Evolutionary conservation across 225 moss, liverwort and hornwort species (phyloP), one percentile per base, ranked within the genome.

Genomic region (Ulota crispa): DNA sequence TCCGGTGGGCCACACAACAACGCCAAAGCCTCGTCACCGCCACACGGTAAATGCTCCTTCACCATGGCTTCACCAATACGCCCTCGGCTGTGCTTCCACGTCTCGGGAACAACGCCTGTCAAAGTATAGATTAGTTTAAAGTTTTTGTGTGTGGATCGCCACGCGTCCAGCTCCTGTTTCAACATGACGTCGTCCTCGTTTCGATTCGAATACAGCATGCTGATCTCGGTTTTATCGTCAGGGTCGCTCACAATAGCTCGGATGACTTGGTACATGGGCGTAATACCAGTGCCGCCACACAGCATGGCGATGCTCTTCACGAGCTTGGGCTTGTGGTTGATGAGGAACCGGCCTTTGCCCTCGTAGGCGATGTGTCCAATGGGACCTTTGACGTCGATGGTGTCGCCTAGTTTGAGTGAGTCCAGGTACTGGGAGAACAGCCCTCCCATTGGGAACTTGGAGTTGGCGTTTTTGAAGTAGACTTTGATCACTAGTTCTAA

Each of bases 251-350:
- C 56, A 4, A 95, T 31, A 0, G 93, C 98, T 0, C 95, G 91
- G 67, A 96, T 94, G 18, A 99, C 91, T 85, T 99, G 98, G 12
- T 89, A 96, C 85, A 99, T 89, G 81, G 98, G 98, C 8, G 98
- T 99, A 3, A 99, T 94, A 1, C 98, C 98, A 3, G 95, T 99
- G 0, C 98, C 98, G 4, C 98, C 98, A 0, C 87, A 87, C 0
- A 99, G 75, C 98, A 99, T 94, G 52, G 91, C 89, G 0, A 99
- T 19, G 1, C 34, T 70, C 77, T 76, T 87, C 12, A 89, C 94
- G 2, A 81, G 68, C 43, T 84, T 93, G 7, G 86, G 59, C 56
- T 80, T 85, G 69, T 76, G 71, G 43, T 93, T 86, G 21, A 94
- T 83, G 2, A 75, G 64, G 24, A 99, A 87, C 2, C 57, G 75